Percentiles rank a stretch among this genome's conserved stretches.
Conservation (phyloP, 2,329 filamentous ascomycete genomes). For the Exophiala xenobiotica region DNA sequence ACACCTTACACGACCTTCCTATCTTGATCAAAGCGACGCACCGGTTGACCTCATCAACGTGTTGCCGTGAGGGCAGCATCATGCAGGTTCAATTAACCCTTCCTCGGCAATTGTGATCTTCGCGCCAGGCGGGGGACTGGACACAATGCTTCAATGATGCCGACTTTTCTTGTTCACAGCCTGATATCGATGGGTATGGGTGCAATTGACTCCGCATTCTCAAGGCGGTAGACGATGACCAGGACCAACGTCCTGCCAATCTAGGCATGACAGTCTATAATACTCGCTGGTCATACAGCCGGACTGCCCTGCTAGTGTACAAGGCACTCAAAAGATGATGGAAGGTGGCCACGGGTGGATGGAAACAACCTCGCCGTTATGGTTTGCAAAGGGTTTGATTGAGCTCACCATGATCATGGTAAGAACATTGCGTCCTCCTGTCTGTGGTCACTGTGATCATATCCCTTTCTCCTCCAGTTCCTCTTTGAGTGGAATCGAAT, state of each 20-base stretch:
- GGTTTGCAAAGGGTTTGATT: background rate
- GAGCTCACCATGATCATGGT: slow-evolving; percentile 15
- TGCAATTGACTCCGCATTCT: slow-evolving; percentile 2
- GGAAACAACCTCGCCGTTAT: slow-evolving; percentile 1
- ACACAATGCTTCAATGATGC: background rate
- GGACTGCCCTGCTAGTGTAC: background rate
- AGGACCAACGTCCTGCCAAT: background rate
- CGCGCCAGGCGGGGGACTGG: too few relatives aligned
- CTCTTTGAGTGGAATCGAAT: slow-evolving; percentile 8
- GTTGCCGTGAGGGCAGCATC: too few relatives aligned
- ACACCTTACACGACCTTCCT: too few relatives aligned
- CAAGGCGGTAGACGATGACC: background rate
- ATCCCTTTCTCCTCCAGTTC: slow-evolving; percentile 7
- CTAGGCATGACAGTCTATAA: background rate
- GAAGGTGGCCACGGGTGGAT: slow-evolving; percentile 7
- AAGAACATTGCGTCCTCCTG: slow-evolving; percentile 4
- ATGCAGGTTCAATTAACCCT: too few relatives aligned
- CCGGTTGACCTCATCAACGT: too few relatives aligned
- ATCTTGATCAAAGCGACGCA: too few relatives aligned
- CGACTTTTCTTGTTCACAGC: background rate
- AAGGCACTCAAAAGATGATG: slow-evolving; percentile 9
- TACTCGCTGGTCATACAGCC: background rate
- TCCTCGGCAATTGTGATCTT: too few relatives aligned
- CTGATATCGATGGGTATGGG: background rate
- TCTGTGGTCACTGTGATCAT: slow-evolving; percentile 2